These are phyloP conservation scores for Coriolopsis trogii DNA, from an alignment of 1,284 basidiomycete genomes.

Conservation along the genomic window DNA sequence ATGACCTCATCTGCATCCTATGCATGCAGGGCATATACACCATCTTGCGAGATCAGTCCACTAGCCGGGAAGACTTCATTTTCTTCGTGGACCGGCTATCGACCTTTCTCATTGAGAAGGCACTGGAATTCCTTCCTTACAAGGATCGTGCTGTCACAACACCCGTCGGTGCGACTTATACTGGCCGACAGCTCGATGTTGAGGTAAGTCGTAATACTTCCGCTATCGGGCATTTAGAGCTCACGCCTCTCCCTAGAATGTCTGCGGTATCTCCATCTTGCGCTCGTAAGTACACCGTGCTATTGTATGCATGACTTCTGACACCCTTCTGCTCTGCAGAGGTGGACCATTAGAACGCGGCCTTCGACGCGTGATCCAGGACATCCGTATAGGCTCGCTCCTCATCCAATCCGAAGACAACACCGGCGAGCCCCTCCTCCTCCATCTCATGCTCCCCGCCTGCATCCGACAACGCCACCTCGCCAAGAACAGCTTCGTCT, in stretches of 20 bases:
- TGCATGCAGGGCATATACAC: slow-evolving; percentile 81
- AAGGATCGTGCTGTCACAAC: slow-evolving; percentile 66
- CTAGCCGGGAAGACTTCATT: slow-evolving; percentile 83
- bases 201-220: slow-evolving; percentile 40
- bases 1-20: neutral
- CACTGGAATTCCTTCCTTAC: slow-evolving; percentile 82
- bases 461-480: slow-evolving; percentile 66
- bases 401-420: slow-evolving; percentile 88
- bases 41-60: slow-evolving; percentile 73
- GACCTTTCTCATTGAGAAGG: slow-evolving; percentile 84
- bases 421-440: slow-evolving; percentile 87
- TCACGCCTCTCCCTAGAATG: slow-evolving; percentile 41
- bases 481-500: slow-evolving; percentile 78
- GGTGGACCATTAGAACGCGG: slow-evolving; percentile 92
- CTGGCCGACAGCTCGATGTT: slow-evolving; percentile 67
- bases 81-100: slow-evolving; percentile 88
- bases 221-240: neutral
- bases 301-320: neutral
- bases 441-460: slow-evolving; percentile 81
- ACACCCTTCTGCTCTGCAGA: slow-evolving; percentile 42
- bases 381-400: slow-evolving; percentile 87
- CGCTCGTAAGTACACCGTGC: slow-evolving; percentile 61
- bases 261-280: slow-evolving; percentile 86
- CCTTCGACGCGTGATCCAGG: slow-evolving; percentile 86
- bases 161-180: slow-evolving; percentile 58